Evolutionary conservation across 257 asterid genomes (phyloP).

Genomic region (Gentiana dahurica): DNA sequence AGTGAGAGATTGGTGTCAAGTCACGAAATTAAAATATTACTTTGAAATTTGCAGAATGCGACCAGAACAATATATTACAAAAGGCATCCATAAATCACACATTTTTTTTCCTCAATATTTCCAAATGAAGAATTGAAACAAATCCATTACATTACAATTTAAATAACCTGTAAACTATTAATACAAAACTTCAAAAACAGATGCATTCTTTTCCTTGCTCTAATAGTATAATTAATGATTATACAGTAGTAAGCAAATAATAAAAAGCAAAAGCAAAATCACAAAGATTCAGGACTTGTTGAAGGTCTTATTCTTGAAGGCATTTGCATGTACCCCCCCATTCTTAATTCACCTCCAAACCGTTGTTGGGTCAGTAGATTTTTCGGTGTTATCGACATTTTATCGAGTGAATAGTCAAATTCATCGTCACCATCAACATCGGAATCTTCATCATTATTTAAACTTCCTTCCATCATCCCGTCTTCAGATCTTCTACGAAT

Average conservation of each 20-base stretch:
- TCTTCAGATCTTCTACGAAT: slow-evolving; percentile 28
- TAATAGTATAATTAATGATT: not conserved
- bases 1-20: too few species aligned
- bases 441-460: slow-evolving; percentile 15
- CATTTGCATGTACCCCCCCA: slow-evolving; percentile 39
- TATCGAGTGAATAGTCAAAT: slow-evolving; percentile 37
- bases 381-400: slow-evolving; percentile 78
- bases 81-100: too few species aligned
- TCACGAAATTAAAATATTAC: too few species aligned
- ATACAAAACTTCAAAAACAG: not conserved
- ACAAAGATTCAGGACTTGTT: slow-evolving; percentile 72
- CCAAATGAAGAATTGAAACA: too few species aligned
- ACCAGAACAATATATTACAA: too few species aligned
- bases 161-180: too few species aligned
- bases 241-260: not conserved
- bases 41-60: too few species aligned
- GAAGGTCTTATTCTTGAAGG: slow-evolving; percentile 83
- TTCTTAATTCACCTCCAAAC: slow-evolving; percentile 40
- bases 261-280: not conserved
- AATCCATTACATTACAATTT: too few species aligned
- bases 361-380: slow-evolving; percentile 7
- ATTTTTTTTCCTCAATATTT: too few species aligned
- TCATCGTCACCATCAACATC: slow-evolving; percentile 43
- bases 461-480: slow-evolving; percentile 17
- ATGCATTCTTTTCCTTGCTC: not conserved